Evolutionary conservation across 164 flowering plant genomes (phyloP), one percentile per base, ranked within the genome.

Genomic region (Akebia trifoliata): DNA sequence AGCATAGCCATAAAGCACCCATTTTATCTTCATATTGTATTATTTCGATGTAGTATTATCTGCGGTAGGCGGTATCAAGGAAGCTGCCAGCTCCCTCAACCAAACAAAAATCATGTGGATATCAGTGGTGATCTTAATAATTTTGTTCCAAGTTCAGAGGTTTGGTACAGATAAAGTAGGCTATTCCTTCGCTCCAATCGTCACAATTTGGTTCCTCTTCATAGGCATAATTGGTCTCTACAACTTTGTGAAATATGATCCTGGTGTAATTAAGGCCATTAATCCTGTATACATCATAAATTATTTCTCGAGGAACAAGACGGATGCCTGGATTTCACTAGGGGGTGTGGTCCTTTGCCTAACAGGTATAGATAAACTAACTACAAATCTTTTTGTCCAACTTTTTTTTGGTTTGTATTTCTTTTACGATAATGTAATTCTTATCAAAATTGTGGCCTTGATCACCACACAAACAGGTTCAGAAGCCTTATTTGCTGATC

Each of bases 81-180:
- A 22, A 51, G 39, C 21, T 51, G 18, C 24, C 3, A 28, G 15
- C 22, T 37, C 56, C 6, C 17, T 64, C 20, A 56, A 57, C 10
- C 44, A 46, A 38, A 43, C 32, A 31, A 50, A 20, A 12, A 46
- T 66, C 8, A 42, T 66, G 26, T 54, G 60, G 70, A 56, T 60
- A 39, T 60, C 70, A 9, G 49, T 53, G 17, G 59, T 50, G 2
- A 60, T 66, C 39, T 40, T 66, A 28, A 46, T 66, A 30, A 9
- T 45, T n/a, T 28, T 59, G 38, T 54, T 66, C 64, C 59, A 35
- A 40, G 49, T 55, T 54, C 65, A 66, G 43, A 66, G 65, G 34
- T 67, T 61, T 25, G 73, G 73, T 8, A 69, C 73, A 1, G 59
- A 69, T 25, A 65, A 56, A 65, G 68, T 69, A 1, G 76, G 73